Evolutionary conservation across 2,329 filamentous ascomycete species (phyloP).

Genomic region (Penicillium sp.): DNA sequence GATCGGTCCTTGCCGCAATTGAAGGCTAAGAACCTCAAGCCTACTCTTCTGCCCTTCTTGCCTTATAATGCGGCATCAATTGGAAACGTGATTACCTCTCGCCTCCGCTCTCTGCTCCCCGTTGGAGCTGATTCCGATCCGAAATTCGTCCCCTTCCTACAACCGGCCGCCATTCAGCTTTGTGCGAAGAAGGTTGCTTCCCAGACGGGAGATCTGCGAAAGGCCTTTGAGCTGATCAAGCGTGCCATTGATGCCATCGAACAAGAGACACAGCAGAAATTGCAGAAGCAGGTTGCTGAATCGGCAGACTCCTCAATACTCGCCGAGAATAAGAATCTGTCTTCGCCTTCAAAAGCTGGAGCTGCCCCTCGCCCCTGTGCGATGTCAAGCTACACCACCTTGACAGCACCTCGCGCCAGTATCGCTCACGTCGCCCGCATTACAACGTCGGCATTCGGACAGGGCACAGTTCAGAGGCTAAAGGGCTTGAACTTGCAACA

Average conservation of each 20-base stretch:
- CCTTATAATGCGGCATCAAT: conserved; percentile 88
- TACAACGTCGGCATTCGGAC: conserved; percentile 82
- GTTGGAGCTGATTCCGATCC: conserved; percentile 39
- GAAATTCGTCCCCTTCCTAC: conserved; percentile 76
- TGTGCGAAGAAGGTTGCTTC: conserved; percentile 92
- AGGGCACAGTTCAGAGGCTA: conserved; percentile 78
- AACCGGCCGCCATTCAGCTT: conserved; percentile 88
- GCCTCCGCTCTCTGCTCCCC: conserved; percentile 70
- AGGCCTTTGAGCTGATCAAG: conserved; percentile 90
- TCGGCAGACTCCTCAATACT: conserved; percentile 65
- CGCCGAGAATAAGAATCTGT: conserved; percentile 74
- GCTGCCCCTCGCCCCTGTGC: conserved; percentile 38
- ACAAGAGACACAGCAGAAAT: conserved; percentile 69
- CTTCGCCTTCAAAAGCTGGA: conserved; percentile 44
- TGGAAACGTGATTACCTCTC: conserved; percentile 76
- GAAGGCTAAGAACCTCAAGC: conserved; percentile 88
- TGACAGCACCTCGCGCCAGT: conserved; percentile 80
- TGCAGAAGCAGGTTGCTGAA: conserved; percentile 58
- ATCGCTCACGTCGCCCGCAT: conserved; percentile 90
- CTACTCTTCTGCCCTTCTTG: conserved; percentile 81
- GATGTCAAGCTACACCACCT: conserved; percentile 57
- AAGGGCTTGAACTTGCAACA: conserved; percentile 90
- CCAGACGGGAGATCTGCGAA: conserved; percentile 89
- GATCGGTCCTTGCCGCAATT: conserved; percentile 90
- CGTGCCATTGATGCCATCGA: conserved; percentile 86